Base-by-base conservation (phyloP, 768 basidiomycete genomes). In the Boletales sp. region DNA sequence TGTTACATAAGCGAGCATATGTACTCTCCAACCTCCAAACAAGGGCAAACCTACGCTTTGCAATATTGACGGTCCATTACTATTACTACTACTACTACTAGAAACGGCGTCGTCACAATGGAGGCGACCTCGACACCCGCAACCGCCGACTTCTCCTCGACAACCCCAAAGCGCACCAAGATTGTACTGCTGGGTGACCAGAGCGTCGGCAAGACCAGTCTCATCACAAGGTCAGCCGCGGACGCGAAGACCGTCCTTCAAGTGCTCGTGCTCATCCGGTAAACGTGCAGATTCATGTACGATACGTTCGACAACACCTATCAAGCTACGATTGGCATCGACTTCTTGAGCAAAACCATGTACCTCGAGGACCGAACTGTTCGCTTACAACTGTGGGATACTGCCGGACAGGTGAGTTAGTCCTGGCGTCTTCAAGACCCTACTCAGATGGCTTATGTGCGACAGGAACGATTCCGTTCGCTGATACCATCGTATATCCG, bases 251-350 rank as follows among this genome's bases (percentile, higher is more conserved):
- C 32, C 39, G 25, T 39, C 41, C 34, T 15, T 14, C 35, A 18
- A 37, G 15, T 39, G 4, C 47, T 53, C 41, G 43, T 35, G 12
- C 50, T 49, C 46, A 58, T 28, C 33, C 41, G n/a, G 14, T n/a
- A 14, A 41, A 17, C 19, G 15, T 25, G 32, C 58, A 94, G 91
- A 72, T 90, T 90, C 68, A 94, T 98, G 96, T 99, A 99, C 69
- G 96, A 99, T 72, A 98, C 96, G 1, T 99, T 99, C 70, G 96
- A 99, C 77, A 98, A 98, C 70, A 98, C 95, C 39, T 99, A 99
- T 70, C 91, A 93, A 67, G 93, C 93, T 17, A 95, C 93, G 10
- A 95, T 95, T 65, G 93, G 95, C 50, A 99, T 99, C 71, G 96
- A 99, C 74, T 99, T 99, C 69, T 76, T 99, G 72, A 95, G 93